Percentiles rank a stretch among this genome's conserved stretches.
Conservation (phyloP, 1,139 yeast species). For the Kazachstania sp. region DNA sequence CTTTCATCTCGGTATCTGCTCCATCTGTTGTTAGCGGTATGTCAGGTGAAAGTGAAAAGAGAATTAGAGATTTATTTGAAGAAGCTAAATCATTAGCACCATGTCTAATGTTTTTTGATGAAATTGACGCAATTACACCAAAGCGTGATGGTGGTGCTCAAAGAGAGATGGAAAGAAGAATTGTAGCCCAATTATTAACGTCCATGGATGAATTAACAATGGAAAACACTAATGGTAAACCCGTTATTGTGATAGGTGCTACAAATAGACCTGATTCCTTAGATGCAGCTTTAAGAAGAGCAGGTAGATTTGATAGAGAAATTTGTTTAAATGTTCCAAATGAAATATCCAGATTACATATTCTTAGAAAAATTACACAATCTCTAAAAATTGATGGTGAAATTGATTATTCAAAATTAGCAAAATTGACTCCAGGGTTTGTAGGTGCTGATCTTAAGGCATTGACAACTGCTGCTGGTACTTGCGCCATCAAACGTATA, state of each 20-base stretch:
- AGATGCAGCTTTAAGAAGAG: conserved; percentile 92
- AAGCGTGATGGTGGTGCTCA: conserved; percentile 93
- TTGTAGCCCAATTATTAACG: conserved; percentile 88
- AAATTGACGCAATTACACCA: conserved; percentile 96
- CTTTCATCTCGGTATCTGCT: conserved; percentile 84
- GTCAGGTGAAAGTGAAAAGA: conserved; percentile 97
- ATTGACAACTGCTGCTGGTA: conserved; percentile 90
- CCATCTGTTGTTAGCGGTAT: conserved; percentile 98
- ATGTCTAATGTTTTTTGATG: conserved; percentile 86
- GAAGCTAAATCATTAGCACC: conserved; percentile 91
- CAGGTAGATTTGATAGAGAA: conserved; percentile 94
- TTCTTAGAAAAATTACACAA: conserved; percentile 64
- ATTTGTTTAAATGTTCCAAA: conserved; percentile 89
- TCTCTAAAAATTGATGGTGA: conserved; percentile 59
- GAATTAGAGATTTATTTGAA: conserved; percentile 82
- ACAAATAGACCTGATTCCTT: conserved; percentile 95
- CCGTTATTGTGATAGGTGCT: conserved; percentile 94
- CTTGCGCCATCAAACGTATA: conserved; percentile 86
- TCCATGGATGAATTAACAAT: conserved; percentile 87
- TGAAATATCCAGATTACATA: conserved; percentile 71
- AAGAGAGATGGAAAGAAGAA: conserved; percentile 95
- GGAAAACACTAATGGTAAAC: conserved; percentile 84
- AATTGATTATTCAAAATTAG: conserved; percentile 63
- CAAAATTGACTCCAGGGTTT: conserved; percentile 93
- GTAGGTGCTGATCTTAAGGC: conserved; percentile 98